phyloP scores from a whole-genome alignment of 148 eudicot genomes.

The Silene uniflora region DNA sequence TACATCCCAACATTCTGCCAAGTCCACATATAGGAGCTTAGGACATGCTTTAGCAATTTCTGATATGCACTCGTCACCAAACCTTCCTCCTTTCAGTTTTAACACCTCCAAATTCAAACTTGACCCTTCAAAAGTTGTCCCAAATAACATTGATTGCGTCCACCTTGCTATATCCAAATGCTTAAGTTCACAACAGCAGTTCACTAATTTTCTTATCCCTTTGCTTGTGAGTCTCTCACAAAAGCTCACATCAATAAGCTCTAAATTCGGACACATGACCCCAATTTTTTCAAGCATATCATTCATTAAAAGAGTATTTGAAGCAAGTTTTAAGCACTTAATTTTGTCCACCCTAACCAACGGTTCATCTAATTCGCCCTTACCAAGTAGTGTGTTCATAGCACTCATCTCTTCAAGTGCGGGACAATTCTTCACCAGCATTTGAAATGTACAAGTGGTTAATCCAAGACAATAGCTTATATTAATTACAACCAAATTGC shows the following conservation, averaged over 20 bases:
- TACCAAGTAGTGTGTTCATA: not conserved
- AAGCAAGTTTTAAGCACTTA: not conserved
- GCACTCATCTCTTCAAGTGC: not conserved
- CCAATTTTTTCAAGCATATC: not conserved
- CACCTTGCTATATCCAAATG: not conserved
- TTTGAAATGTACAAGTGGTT: not conserved
- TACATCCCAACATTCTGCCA: not conserved
- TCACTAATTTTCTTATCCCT: not conserved
- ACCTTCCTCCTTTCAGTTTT: not conserved
- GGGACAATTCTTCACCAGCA: not conserved
- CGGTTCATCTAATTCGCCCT: not conserved
- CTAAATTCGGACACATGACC: not conserved
- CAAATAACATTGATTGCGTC: not conserved
- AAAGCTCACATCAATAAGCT: not conserved
- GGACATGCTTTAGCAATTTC: not conserved
- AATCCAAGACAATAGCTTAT: not conserved
- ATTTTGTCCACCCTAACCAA: not conserved
- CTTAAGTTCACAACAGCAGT: not conserved
- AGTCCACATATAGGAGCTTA: not conserved
- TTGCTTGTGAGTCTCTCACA: not conserved
- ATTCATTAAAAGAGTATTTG: not conserved
- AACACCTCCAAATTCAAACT: not conserved
- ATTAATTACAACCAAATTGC: not conserved
- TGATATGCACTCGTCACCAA: not conserved
- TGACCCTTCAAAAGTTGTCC: not conserved